Conservation (phyloP, 768 basidiomycete species). For the Naganishia vaughanmartiniae region DNA sequence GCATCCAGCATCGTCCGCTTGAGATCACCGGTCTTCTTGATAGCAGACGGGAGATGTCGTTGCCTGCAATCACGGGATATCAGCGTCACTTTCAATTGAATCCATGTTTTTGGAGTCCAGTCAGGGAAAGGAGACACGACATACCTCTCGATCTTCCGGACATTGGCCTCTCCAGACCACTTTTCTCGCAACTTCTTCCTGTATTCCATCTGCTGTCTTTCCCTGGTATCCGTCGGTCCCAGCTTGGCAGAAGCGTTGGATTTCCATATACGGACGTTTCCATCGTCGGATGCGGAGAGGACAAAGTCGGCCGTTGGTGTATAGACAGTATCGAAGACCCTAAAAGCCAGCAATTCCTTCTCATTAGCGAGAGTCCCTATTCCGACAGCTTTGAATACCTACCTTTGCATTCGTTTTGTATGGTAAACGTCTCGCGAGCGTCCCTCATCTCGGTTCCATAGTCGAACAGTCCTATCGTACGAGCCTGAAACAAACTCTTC, state of each 20-base stretch:
- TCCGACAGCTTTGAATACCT: background rate
- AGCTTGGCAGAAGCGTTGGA: slow-evolving; percentile 86
- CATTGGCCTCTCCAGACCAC: slow-evolving; percentile 80
- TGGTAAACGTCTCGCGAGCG: slow-evolving; percentile 86
- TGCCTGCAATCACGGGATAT: slow-evolving; percentile 55
- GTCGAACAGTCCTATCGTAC: slow-evolving; percentile 89
- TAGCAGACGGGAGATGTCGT: slow-evolving; percentile 84
- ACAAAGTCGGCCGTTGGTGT: slow-evolving; percentile 89
- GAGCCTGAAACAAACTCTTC: slow-evolving; percentile 92
- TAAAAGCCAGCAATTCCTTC: background rate
- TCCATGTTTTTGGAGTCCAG: no score
- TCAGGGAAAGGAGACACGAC: slow-evolving; percentile 42
- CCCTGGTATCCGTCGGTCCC: slow-evolving; percentile 82
- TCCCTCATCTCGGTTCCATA: slow-evolving; percentile 87
- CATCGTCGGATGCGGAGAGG: slow-evolving; percentile 86
- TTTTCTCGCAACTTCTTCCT: slow-evolving; percentile 78
- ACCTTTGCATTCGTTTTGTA: slow-evolving; percentile 95
- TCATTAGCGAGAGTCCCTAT: background rate
- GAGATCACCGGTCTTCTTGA: slow-evolving; percentile 79
- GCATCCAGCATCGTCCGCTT: slow-evolving; percentile 92
- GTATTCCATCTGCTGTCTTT: slow-evolving; percentile 89
- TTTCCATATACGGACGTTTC: slow-evolving; percentile 91
- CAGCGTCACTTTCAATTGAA: no score
- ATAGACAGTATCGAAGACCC: slow-evolving; percentile 82
- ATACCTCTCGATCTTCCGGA: slow-evolving; percentile 76